These are phyloP conservation scores for Lachnellula suecica DNA, from an alignment of 2,329 filamentous ascomycete species.

Conservation along the genomic window DNA sequence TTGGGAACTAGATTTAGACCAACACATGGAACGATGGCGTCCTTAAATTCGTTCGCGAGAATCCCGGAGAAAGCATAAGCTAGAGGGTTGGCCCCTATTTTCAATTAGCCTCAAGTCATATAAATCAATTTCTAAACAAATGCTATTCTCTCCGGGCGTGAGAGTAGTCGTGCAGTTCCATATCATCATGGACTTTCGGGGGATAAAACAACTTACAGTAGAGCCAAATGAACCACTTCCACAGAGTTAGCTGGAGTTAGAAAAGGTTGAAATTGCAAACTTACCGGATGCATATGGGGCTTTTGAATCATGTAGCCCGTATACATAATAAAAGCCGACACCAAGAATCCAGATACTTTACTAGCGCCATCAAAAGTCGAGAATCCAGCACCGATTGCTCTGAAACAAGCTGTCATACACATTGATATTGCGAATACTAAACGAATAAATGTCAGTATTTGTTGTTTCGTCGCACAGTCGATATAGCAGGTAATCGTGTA, in stretches of 20 bases:
- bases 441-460: background rate
- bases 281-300: constrained; percentile 53
- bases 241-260: constrained; percentile 25
- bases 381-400: constrained; percentile 55
- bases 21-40: constrained; percentile 50
- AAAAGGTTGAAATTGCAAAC: constrained; percentile 47
- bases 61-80: constrained; percentile 70
- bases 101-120: constrained; percentile 39
- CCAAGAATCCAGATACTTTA: constrained; percentile 51
- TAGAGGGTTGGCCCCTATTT: constrained; percentile 66
- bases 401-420: constrained; percentile 58
- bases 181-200: background rate
- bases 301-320: constrained; percentile 64
- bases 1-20: constrained; percentile 49
- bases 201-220: constrained; percentile 27
- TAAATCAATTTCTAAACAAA: background rate
- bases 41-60: constrained; percentile 69
- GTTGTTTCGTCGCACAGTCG: too few relatives aligned
- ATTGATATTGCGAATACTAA: constrained; percentile 48
- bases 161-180: background rate
- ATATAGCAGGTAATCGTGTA: too few relatives aligned
- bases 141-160: background rate
- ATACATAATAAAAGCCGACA: constrained; percentile 58
- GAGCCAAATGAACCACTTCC: constrained; percentile 58
- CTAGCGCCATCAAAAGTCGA: constrained; percentile 57